Percentiles rank a stretch among this genome's conserved stretches.
Evolutionary conservation across 768 basidiomycete genomes (phyloP).

Genomic region (Rhodotorula kratochvilovae): DNA sequence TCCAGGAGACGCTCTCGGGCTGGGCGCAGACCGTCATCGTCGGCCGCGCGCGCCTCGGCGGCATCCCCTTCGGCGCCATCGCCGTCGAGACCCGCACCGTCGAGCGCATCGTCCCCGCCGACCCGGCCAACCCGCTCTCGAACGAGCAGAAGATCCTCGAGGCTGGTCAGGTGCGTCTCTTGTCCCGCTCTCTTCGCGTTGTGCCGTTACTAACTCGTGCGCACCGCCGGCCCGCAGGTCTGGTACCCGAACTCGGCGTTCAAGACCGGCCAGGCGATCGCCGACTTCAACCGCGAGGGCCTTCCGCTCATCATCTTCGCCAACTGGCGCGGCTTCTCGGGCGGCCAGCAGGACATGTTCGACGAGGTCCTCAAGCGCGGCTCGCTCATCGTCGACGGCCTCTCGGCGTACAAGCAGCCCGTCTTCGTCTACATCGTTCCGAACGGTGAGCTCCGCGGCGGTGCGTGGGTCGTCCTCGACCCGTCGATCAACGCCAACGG

Average conservation of each 20-base stretch:
- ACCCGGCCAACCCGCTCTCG: conserved; percentile 92
- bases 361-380: conserved; percentile 45
- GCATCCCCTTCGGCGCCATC: conserved; percentile 95
- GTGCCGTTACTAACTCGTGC: neutral
- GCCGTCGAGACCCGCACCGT: conserved; percentile 97
- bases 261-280: conserved; percentile 99
- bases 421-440: conserved; percentile 98
- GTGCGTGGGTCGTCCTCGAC: conserved; percentile 98
- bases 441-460: conserved; percentile 96
- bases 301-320: conserved; percentile 97
- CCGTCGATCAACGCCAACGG: conserved; percentile 93
- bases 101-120: conserved; percentile 92
- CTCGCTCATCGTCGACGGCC: conserved; percentile 82
- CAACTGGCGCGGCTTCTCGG: conserved; percentile 99
- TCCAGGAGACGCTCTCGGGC: conserved; percentile 96
- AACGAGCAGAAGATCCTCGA: conserved; percentile 98
- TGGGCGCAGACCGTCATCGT: conserved; percentile 99
- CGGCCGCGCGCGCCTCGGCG: conserved; percentile 90
- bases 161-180: conserved; percentile 67
- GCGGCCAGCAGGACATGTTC: conserved; percentile 95
- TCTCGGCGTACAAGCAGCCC: conserved; percentile 93
- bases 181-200: neutral
- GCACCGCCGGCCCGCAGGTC: conserved; percentile 54
- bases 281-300: conserved; percentile 95
- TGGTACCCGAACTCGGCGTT: conserved; percentile 99